These are phyloP conservation scores for Sporodiniella umbellata DNA, from an alignment of 371 early-diverging fungal genomes.

Conservation along the genomic window DNA sequence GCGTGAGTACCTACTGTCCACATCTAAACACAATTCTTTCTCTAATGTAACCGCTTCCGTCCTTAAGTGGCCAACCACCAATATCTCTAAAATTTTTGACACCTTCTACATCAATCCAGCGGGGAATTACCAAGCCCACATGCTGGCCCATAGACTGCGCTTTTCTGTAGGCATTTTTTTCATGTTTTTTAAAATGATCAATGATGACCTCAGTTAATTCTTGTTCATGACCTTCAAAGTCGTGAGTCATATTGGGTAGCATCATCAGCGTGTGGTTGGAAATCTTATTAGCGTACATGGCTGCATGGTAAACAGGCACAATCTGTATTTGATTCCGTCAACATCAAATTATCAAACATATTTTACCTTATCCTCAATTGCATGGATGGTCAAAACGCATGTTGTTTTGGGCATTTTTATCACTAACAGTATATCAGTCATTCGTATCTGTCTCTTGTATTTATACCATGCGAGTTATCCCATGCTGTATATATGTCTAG, in stretches of 20 bases:
- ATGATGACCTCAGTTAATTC: slow-evolving; percentile 31
- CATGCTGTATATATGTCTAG: slow-evolving; percentile 18
- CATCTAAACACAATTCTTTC: slow-evolving; percentile 45
- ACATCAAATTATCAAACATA: not conserved
- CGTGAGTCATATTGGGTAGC: slow-evolving; percentile 49
- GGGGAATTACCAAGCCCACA: slow-evolving; percentile 28
- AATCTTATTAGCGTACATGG: slow-evolving; percentile 39
- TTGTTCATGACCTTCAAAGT: slow-evolving; percentile 37
- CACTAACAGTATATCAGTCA: slow-evolving; percentile 20
- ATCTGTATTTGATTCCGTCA: slow-evolving; percentile 19
- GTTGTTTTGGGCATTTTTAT: slow-evolving; percentile 47
- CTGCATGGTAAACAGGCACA: slow-evolving; percentile 51
- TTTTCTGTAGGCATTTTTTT: slow-evolving; percentile 48
- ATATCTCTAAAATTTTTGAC: slow-evolving; percentile 60
- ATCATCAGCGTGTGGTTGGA: slow-evolving; percentile 45
- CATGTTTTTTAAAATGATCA: slow-evolving; percentile 27
- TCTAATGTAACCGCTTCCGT: slow-evolving; percentile 40
- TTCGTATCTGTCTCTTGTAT: not conserved
- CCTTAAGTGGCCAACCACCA: slow-evolving; percentile 47
- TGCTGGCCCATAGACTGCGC: slow-evolving; percentile 32
- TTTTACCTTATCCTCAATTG: slow-evolving; percentile 45
- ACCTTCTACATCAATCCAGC: slow-evolving; percentile 52
- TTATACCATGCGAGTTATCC: slow-evolving; percentile 35
- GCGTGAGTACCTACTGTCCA: slow-evolving; percentile 47
- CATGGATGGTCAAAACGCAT: slow-evolving; percentile 51